A percentile compares a stretch with the other conserved stretches of the same genome.
phyloP scores from a whole-genome alignment of 1,139 yeast genomes.

The Candida pseudoviswanathii region DNA sequence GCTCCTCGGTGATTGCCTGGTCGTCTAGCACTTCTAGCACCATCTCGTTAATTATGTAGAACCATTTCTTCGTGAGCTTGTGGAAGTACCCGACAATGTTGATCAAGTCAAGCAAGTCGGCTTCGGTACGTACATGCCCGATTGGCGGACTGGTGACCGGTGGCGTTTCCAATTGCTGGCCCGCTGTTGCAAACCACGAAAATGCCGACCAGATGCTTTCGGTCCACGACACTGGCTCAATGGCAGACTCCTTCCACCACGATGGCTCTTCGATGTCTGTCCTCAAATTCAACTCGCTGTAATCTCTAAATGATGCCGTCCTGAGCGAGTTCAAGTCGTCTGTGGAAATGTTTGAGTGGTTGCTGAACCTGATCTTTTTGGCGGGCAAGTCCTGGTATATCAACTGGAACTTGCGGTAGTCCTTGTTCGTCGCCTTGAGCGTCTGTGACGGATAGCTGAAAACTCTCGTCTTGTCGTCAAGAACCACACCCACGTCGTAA shows the following conservation, averaged over 20 bases:
- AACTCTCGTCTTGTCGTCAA: constrained; percentile 16
- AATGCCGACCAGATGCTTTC: constrained; percentile 73
- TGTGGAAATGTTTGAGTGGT: constrained; percentile 17
- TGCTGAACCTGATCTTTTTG: constrained; percentile 10
- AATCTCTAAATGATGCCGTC: constrained; percentile 21
- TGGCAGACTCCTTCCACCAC: constrained; percentile 48
- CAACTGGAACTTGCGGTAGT: constrained; percentile 39
- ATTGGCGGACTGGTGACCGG: not conserved
- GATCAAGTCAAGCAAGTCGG: constrained; percentile 21
- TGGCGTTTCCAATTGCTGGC: constrained; percentile 35
- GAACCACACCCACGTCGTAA: constrained; percentile 52
- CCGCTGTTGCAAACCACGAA: constrained; percentile 87
- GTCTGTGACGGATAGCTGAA: constrained; percentile 9
- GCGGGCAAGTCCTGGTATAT: constrained; percentile 28
- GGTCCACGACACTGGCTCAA: constrained; percentile 61
- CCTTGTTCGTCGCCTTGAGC: constrained; percentile 36
- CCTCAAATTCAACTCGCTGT: constrained; percentile 8
- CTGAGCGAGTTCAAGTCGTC: constrained; percentile 28
- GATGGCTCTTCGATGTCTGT: constrained; percentile 26
- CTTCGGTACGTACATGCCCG: constrained; percentile 1
- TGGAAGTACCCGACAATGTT: constrained; percentile 59
- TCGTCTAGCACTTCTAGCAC: constrained; percentile 24
- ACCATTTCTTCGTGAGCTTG: constrained; percentile 49
- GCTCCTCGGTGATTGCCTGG: constrained; percentile 10
- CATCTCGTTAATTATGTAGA: constrained; percentile 39